Percentiles rank a stretch among this genome's conserved stretches.
phyloP scores from a whole-genome alignment of 768 basidiomycete genomes.

The Gloeopeniophorella convolvens region DNA sequence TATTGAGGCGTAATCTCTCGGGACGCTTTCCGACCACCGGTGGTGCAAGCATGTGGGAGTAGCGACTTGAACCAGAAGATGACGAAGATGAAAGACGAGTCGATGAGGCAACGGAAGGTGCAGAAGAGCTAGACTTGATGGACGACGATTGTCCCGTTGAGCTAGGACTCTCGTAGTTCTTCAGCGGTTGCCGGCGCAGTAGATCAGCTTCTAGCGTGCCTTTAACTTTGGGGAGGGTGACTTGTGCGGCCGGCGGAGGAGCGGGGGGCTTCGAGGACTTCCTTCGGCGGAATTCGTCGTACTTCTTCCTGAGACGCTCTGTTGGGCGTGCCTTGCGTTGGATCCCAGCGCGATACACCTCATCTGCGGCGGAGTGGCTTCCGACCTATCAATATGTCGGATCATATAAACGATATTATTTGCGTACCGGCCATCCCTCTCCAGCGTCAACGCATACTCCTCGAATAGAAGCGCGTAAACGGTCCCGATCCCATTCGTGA shows the following conservation, averaged over 20 bases:
- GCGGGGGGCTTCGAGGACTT: conserved; percentile 6
- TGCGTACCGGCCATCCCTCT: conserved; percentile 64
- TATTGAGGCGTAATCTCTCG: conserved; percentile 64
- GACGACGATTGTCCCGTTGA: conserved; percentile 14
- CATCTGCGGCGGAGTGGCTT: conserved; percentile 74
- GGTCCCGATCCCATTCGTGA: conserved; percentile 46
- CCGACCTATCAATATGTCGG: conserved; percentile 1
- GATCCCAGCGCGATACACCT: conserved; percentile 77
- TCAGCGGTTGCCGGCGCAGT: conserved; percentile 19
- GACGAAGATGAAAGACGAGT: conserved; percentile 20
- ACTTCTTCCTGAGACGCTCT: conserved; percentile 75
- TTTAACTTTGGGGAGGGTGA: conserved; percentile 17
- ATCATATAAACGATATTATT: neutral
- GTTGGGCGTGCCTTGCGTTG: conserved; percentile 73
- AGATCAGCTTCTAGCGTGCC: conserved; percentile 18
- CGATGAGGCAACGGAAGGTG: conserved; percentile 26
- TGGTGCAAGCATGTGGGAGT: conserved; percentile 69
- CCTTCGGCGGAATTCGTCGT: conserved; percentile 59
- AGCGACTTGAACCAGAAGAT: conserved; percentile 34
- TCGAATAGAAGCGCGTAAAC: conserved; percentile 84
- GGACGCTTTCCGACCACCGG: conserved; percentile 61
- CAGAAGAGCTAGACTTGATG: conserved; percentile 24
- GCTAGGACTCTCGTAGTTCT: conserved; percentile 10
- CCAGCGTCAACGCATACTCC: conserved; percentile 79
- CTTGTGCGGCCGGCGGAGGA: conserved; percentile 1